A percentile compares a stretch with the other conserved stretches of the same genome.
These are phyloP conservation scores for Nemophila menziesii DNA, from an alignment of 257 asterid genomes.

Conservation along the genomic window DNA sequence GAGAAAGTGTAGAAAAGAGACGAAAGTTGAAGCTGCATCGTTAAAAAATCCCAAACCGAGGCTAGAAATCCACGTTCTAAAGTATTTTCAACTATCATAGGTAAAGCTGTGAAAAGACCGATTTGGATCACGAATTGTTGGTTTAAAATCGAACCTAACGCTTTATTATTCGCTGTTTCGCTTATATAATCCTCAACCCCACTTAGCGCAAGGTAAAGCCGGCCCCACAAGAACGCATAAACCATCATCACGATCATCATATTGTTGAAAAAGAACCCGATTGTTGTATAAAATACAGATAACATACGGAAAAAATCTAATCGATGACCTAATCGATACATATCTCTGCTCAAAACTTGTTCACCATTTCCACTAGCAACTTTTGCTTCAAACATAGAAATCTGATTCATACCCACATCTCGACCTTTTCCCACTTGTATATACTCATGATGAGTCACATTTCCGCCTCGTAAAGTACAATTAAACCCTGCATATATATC, in stretches of 20 bases:
- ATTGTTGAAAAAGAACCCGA: conserved; percentile 75
- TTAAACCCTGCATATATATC: conserved; percentile 95
- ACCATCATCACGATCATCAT: conserved; percentile 81
- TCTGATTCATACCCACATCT: conserved; percentile 94
- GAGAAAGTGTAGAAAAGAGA: conserved; percentile 75
- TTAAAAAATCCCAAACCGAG: conserved; percentile 78
- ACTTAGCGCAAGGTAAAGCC: conserved; percentile 77
- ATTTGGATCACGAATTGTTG: conserved; percentile 86
- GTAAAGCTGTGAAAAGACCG: conserved; percentile 81
- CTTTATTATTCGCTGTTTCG: conserved; percentile 45
- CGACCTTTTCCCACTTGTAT: conserved; percentile 97
- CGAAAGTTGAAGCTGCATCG: conserved; percentile 79
- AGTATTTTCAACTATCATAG: conserved; percentile 88
- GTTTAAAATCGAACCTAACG: conserved; percentile 74
- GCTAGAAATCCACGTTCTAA: conserved; percentile 78
- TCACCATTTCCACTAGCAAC: conserved; percentile 97
- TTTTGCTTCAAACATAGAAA: conserved; percentile 94
- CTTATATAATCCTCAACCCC: conserved; percentile 47
- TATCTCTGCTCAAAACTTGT: conserved; percentile 87
- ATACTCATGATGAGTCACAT: conserved; percentile 89
- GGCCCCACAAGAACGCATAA: conserved; percentile 78
- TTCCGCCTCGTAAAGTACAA: conserved; percentile 90
- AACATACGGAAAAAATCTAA: conserved; percentile 97
- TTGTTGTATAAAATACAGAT: conserved; percentile 80
- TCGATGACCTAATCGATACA: conserved; percentile 81